Base-by-base conservation (phyloP, 805 yeast genomes). In the Priceomyces melissophilus region DNA sequence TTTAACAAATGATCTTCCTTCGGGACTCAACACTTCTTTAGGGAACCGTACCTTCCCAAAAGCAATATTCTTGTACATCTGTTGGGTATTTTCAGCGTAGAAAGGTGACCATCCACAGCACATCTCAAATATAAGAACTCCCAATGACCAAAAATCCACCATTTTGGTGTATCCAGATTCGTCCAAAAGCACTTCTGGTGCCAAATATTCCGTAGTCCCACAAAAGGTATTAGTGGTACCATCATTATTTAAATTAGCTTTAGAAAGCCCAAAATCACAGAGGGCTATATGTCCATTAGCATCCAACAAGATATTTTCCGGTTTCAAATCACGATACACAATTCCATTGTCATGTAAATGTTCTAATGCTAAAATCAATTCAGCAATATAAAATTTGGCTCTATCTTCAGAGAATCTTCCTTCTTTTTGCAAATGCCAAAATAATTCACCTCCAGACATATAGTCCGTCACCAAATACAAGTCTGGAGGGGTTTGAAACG, bases 61-160 rank as follows among this genome's bases (percentile, higher is more conserved):
- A 3, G 98, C 99, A 69, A 93, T 93, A 67, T 93, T 93, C 69
- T 91, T 93, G 69, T 93, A 93, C 99, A 93, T 93, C 65, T 93
- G 96, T 69, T 93, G 98, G 38, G 96, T 89, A 63, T 88, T 91
- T 48, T 91, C 97, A 20, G 98, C 99, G 57, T 88, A 93, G 63
- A 93, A 93, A 41, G 99, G 99, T 3, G 96, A 86, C 99, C 98
- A 93, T 38, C 99, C 99, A 69, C 98, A 93, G 65, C 98, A 90
- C 99, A 93, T 93, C 69, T 93, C 99, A 65, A 93, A 93, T 35
- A 93, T 89, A 43, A 93, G 71, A 17, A 93, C 99, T 45, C 99
- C 99, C 43, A 93, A 70, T 2, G 98, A 90, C 99, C 99, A 93
- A 55, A 93, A 93, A 63, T 93, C 99, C 46, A 93, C 99, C 98